Base-by-base conservation (phyloP, 345 rosid species). In the Linum lewisii region DNA sequence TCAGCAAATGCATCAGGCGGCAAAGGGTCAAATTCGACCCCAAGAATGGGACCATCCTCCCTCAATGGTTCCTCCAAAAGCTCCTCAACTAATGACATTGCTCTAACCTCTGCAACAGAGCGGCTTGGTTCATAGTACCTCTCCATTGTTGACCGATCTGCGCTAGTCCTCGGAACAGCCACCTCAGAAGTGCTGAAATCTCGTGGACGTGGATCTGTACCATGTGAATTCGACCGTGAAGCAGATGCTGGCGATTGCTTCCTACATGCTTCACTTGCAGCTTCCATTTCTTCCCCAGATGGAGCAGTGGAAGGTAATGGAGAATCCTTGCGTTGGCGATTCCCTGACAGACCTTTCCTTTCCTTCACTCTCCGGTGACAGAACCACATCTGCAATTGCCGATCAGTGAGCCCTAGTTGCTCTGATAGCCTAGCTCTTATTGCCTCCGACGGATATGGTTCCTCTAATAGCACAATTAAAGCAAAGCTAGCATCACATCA, bases 351-450 rank as follows among this genome's bases (percentile, higher is more conserved):
- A n/a, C n/a, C n/a, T 75, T 85, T 89, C 69, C 89, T 67, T 74
- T 90, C 97, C 78, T 90, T 90, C 65, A 90, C 66, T 6, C 94
- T 77, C 62, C 97, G 79, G 78, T 87, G 97, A 72, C 95, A 90
- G 58, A 90, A 90, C 97, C 97, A 90, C 97, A 90, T 90, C 81
- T 85, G 97, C 65, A 90, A 58, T 77, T 90, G 97, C 65, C 97
- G 69, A 62, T 87, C 95, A 10, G 97, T 78, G 4, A 90, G 85
- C 45, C 86, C 95, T 63, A 90, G 69, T 58, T 87, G 77, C 50
- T 62, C 79, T 24, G 97, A 87, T 20, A 90, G 83, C 73, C 85
- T 85, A 38, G 76, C 94, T 52, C 95, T 67, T 59, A 72, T 44
- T 59, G 77, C 77, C 74, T 90, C 97, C 5, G 94, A 77, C 6